A percentile compares a stretch with the other conserved stretches of the same genome.
phyloP scores from a whole-genome alignment of 2,329 filamentous ascomycete species.

The Myriosclerotinia duriaeana region DNA sequence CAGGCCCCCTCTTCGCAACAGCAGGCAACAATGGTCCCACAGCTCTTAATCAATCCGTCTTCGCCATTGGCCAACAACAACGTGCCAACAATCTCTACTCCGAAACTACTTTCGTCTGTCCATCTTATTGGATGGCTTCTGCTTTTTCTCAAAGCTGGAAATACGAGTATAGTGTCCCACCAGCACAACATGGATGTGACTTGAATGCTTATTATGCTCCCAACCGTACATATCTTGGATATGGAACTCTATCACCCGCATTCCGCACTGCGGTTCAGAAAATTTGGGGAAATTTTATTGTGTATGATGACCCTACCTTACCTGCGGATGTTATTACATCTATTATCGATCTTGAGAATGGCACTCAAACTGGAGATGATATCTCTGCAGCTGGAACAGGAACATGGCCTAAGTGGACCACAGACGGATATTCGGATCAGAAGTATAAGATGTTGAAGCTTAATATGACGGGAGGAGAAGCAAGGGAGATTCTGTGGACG shows the following conservation, averaged over 20 bases:
- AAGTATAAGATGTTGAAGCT: conserved; percentile 16
- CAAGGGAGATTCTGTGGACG: not conserved
- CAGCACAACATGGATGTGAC: conserved; percentile 43
- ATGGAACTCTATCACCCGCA: conserved; percentile 19
- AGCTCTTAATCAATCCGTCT: conserved; percentile 46
- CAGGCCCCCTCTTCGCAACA: conserved; percentile 38
- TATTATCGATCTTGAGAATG: not conserved
- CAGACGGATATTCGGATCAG: not conserved
- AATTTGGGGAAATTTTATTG: conserved; percentile 29
- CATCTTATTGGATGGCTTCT: conserved; percentile 52
- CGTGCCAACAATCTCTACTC: conserved; percentile 42
- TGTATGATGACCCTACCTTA: conserved; percentile 18
- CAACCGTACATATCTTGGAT: conserved; percentile 27
- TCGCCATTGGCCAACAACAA: conserved; percentile 51
- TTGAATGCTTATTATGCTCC: conserved; percentile 40
- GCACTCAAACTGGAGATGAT: not conserved
- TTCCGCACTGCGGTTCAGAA: conserved; percentile 24
- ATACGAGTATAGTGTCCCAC: conserved; percentile 47
- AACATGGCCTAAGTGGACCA: conserved; percentile 8
- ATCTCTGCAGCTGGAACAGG: not conserved
- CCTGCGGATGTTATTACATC: not conserved
- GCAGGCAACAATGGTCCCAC: conserved; percentile 42
- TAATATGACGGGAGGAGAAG: conserved; percentile 19
- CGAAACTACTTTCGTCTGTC: conserved; percentile 54
- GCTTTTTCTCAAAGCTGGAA: conserved; percentile 46